These are phyloP conservation scores for Clarireedia paspali DNA, from an alignment of 2,329 filamentous ascomycete genomes.

Conservation along the genomic window DNA sequence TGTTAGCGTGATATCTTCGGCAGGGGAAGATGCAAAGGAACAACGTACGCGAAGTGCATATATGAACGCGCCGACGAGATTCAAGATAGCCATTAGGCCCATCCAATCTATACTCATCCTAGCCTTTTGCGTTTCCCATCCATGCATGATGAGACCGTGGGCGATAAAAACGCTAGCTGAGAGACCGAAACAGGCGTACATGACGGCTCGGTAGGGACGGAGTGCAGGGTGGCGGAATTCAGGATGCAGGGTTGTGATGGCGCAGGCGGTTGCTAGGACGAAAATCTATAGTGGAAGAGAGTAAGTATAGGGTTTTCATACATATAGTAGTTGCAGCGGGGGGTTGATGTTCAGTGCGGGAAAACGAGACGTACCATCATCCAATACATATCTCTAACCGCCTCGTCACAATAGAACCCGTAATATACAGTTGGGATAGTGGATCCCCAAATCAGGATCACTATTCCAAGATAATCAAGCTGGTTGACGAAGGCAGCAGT, in stretches of 20 bases:
- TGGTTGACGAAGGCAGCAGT: conserved; percentile 31
- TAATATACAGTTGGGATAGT: conserved; percentile 35
- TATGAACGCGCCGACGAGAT: conserved; percentile 4
- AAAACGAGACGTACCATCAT: background rate
- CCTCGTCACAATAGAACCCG: conserved; percentile 34
- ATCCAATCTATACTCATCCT: conserved; percentile 13
- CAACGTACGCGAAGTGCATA: background rate
- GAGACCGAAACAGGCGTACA: conserved; percentile 3
- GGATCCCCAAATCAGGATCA: conserved; percentile 33
- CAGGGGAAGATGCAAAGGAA: background rate
- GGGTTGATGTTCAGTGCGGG: background rate
- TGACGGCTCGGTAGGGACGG: background rate
- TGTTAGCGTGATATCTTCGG: background rate
- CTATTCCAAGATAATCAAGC: conserved; percentile 34
- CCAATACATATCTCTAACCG: conserved; percentile 30
- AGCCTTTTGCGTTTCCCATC: conserved; percentile 8
- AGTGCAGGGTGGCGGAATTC: background rate
- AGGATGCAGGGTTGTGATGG: background rate
- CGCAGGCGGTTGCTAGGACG: background rate
- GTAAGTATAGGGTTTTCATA: too few relatives aligned
- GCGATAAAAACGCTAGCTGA: background rate
- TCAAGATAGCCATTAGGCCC: conserved; percentile 6
- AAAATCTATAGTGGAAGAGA: background rate
- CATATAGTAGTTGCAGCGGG: too few relatives aligned
- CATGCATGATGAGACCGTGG: conserved; percentile 32